Percentiles rank a stretch among this genome's conserved stretches.
Evolutionary conservation across 257 asterid genomes (phyloP).

Genomic region (Solanum stenotomum): DNA sequence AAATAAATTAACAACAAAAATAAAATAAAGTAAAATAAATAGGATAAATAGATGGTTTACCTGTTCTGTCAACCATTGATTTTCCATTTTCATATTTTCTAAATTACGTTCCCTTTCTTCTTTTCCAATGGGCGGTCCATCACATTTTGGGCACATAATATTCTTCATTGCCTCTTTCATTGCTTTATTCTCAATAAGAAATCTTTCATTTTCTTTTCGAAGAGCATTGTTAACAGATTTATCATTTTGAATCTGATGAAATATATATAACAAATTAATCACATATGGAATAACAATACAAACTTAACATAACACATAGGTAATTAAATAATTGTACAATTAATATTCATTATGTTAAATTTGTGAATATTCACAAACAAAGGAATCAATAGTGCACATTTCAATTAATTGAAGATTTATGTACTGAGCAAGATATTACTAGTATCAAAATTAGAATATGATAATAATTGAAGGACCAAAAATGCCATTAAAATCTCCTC

Average conservation of each 20-base stretch:
- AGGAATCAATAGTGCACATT: not conserved
- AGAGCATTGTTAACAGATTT: slow-evolving; percentile 43
- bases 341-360: no score
- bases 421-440: not conserved
- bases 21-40: not conserved
- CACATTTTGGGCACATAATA: slow-evolving; percentile 32
- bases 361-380: not conserved
- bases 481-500: not conserved
- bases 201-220: slow-evolving; percentile 38
- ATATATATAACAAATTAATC: not conserved
- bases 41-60: slow-evolving; percentile 2
- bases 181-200: slow-evolving; percentile 45
- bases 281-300: not conserved
- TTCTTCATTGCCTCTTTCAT: slow-evolving; percentile 38
- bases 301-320: not conserved
- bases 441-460: not conserved
- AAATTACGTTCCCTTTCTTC: slow-evolving; percentile 25
- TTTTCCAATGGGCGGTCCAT: slow-evolving; percentile 21
- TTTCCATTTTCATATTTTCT: slow-evolving; percentile 36
- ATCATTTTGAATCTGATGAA: slow-evolving; percentile 39
- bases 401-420: no score
- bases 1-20: not conserved
- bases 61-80: slow-evolving; percentile 44
- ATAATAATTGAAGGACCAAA: not conserved
- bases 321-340: no score